Conservation (phyloP, 2,329 filamentous ascomycete genomes). For the Colletotrichum limetticola region DNA sequence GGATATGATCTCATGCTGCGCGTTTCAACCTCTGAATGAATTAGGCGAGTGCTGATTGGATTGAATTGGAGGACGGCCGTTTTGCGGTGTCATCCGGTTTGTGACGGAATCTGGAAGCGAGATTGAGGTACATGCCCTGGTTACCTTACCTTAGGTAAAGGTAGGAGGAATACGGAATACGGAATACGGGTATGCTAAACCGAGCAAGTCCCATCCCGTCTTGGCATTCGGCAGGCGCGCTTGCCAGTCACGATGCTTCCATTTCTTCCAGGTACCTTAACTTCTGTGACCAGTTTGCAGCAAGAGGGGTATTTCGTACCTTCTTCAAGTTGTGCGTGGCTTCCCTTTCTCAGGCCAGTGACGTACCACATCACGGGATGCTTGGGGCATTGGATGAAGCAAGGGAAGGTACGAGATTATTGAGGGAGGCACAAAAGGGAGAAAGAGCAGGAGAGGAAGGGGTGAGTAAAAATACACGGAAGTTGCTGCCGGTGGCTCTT, state of each 20-base stretch:
- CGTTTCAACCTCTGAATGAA: neutral
- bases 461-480: slow-evolving; percentile 2
- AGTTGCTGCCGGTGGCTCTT: slow-evolving; percentile 31
- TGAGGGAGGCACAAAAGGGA: neutral
- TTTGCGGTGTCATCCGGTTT: neutral
- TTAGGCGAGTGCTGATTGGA: neutral
- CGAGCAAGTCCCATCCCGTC: slow-evolving; percentile 9
- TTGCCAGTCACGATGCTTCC: neutral
- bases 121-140: neutral
- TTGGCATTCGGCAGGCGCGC: slow-evolving; percentile 11
- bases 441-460: neutral
- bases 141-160: neutral
- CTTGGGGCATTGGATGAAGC: neutral
- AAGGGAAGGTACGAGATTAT: neutral
- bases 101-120: neutral
- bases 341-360: neutral
- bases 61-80: neutral
- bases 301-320: neutral
- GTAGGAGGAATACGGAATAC: neutral
- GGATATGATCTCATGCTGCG: neutral
- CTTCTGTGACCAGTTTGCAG: neutral
- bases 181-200: neutral
- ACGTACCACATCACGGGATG: neutral
- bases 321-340: neutral
- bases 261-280: neutral